Percentiles rank a stretch among this genome's conserved stretches.
Evolutionary conservation across 2,329 filamentous ascomycete genomes (phyloP).

Genomic region (Mariannaea sp.): DNA sequence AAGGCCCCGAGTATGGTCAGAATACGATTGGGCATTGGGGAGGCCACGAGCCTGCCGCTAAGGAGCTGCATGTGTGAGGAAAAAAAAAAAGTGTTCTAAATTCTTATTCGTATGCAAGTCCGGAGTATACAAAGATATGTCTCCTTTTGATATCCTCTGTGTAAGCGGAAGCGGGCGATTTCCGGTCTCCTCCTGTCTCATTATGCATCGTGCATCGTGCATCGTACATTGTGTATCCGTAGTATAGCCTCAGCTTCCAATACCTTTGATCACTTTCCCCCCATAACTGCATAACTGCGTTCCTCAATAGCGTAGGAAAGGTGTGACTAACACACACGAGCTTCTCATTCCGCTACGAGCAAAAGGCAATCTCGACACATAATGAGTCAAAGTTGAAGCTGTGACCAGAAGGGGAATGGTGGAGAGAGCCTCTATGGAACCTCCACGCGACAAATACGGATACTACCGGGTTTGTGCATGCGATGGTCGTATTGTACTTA

Average conservation of each 20-base stretch:
- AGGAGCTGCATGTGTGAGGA: background rate
- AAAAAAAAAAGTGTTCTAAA: too few species aligned
- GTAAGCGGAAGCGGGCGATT: too few species aligned
- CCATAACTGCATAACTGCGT: too few species aligned
- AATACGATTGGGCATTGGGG: too few species aligned
- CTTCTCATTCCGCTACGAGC: background rate
- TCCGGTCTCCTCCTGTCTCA: background rate
- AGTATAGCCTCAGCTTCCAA: too few species aligned
- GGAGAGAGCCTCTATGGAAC: too few species aligned
- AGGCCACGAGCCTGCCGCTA: background rate
- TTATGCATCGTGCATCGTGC: background rate
- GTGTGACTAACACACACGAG: background rate
- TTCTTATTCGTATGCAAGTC: background rate
- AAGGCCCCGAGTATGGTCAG: too few species aligned
- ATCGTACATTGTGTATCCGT: too few species aligned
- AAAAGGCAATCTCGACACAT: background rate
- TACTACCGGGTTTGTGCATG: too few species aligned
- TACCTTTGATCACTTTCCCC: too few species aligned
- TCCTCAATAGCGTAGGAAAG: background rate
- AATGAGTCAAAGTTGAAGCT: conserved; percentile 5
- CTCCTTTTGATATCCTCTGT: too few species aligned
- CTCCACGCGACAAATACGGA: background rate
- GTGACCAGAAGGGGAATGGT: background rate
- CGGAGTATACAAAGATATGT: background rate
- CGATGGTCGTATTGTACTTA: too few species aligned